phyloP scores from a whole-genome alignment of 78 protist genomes.

The Guillardia theta region DNA sequence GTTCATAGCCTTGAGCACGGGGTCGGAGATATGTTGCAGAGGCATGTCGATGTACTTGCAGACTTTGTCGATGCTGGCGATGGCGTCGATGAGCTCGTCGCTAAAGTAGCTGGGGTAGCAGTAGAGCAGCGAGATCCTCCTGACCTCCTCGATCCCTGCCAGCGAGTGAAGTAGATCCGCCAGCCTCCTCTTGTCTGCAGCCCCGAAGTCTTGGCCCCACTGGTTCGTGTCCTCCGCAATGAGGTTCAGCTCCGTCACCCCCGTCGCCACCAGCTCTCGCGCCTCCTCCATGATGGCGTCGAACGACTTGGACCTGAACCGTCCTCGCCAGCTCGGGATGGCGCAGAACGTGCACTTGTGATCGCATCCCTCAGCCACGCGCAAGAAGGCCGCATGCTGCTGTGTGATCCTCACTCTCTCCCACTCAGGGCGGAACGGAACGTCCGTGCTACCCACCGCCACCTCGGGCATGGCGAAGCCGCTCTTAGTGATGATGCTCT shows the following conservation, averaged over 20 bases:
- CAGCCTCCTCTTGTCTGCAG: background rate
- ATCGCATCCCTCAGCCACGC: conserved; percentile 3
- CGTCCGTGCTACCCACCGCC: background rate
- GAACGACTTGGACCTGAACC: background rate
- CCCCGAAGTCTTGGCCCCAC: background rate
- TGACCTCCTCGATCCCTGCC: background rate
- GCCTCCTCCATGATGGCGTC: background rate
- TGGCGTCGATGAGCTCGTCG: conserved; percentile 23
- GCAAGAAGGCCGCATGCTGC: background rate
- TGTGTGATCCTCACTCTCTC: background rate
- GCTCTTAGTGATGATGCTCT: background rate
- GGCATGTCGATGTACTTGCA: conserved; percentile 30
- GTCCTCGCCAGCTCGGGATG: background rate
- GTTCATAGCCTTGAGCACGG: background rate
- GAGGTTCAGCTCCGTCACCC: conserved; percentile 2
- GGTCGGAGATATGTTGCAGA: background rate
- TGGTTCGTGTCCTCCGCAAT: conserved; percentile 6
- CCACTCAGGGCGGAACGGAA: conserved; percentile 22
- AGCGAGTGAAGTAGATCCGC: background rate
- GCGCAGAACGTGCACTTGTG: conserved; percentile 28
- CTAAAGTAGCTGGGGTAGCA: background rate
- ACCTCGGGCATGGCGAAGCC: conserved; percentile 1
- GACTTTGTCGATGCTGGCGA: background rate
- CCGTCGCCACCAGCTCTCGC: background rate
- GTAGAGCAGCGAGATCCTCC: conserved; percentile 5